Percentiles rank a stretch among this genome's conserved stretches.
phyloP scores from a whole-genome alignment of 2,329 filamentous ascomycete species.

The Pseudopithomyces maydicus region DNA sequence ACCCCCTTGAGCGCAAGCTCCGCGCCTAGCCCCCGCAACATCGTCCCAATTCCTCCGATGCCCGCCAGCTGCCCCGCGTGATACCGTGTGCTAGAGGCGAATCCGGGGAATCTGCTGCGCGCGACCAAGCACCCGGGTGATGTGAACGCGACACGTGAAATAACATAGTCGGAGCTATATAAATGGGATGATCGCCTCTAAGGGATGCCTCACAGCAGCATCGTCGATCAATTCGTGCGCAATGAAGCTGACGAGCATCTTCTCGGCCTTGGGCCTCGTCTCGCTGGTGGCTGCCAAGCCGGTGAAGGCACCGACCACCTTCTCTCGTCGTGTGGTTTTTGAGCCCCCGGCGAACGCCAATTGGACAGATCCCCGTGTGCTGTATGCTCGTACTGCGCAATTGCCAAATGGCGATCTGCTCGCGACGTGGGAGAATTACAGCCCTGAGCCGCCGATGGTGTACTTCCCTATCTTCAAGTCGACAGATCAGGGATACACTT shows the following conservation, averaged over 20 bases:
- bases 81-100: background rate
- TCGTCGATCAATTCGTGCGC: slow-evolving; percentile 14
- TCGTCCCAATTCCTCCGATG: slow-evolving; percentile 28
- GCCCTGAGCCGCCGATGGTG: slow-evolving; percentile 49
- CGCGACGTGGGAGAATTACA: slow-evolving; percentile 62
- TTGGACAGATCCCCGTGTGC: slow-evolving; percentile 54
- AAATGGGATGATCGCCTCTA: background rate
- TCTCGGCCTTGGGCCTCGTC: slow-evolving; percentile 20
- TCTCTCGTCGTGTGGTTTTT: slow-evolving; percentile 47
- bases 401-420: slow-evolving; percentile 53
- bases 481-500: slow-evolving; percentile 56
- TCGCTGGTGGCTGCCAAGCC: slow-evolving; percentile 28
- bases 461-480: slow-evolving; percentile 56
- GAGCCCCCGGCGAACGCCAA: slow-evolving; percentile 48
- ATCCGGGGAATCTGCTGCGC: slow-evolving; percentile 6
- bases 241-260: slow-evolving; percentile 36
- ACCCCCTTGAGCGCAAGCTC: slow-evolving; percentile 18
- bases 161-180: background rate
- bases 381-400: slow-evolving; percentile 58
- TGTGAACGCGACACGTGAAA: background rate
- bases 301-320: slow-evolving; percentile 28
- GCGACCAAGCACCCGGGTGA: background rate
- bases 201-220: background rate
- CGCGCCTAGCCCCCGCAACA: slow-evolving; percentile 28
- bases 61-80: slow-evolving; percentile 19